Conservation (phyloP, 1,284 basidiomycete species). For the Taiwanofungus camphoratus region DNA sequence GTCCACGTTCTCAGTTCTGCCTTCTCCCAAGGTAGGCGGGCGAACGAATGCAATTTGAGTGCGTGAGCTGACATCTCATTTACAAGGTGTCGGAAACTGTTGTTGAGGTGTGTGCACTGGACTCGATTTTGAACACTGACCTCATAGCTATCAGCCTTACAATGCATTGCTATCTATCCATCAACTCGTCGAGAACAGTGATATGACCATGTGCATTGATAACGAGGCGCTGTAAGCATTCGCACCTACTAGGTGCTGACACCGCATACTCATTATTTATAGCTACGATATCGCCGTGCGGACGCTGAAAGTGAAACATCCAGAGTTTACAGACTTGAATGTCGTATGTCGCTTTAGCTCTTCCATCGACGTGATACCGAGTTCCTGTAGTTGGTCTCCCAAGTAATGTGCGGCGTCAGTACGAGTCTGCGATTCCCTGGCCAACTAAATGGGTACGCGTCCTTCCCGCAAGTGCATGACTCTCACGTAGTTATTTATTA, state of each 20-base stretch:
- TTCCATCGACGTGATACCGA: slow-evolving; percentile 8
- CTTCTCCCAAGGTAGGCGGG: slow-evolving; percentile 74
- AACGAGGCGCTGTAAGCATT: slow-evolving; percentile 81
- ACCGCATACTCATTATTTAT: slow-evolving; percentile 4
- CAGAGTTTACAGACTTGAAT: slow-evolving; percentile 77
- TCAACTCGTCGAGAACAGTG: slow-evolving; percentile 89
- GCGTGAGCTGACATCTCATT: slow-evolving; percentile 2
- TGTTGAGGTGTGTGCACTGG: slow-evolving; percentile 58
- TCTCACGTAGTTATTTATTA: slow-evolving; percentile 1
- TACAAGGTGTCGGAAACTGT: slow-evolving; percentile 87
- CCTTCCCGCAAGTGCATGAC: neutral
- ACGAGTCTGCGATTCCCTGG: slow-evolving; percentile 93
- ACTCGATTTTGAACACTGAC: neutral
- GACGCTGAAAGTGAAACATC: slow-evolving; percentile 69
- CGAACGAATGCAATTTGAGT: slow-evolving; percentile 1
- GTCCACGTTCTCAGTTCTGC: slow-evolving; percentile 87
- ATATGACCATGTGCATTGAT: slow-evolving; percentile 87
- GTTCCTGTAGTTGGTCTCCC: slow-evolving; percentile 57
- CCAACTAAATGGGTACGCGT: slow-evolving; percentile 76
- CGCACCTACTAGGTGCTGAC: neutral
- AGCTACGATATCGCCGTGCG: slow-evolving; percentile 81
- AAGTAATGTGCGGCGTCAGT: slow-evolving; percentile 87
- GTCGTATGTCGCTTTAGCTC: slow-evolving; percentile 41
- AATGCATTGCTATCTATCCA: slow-evolving; percentile 88
- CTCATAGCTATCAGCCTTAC: slow-evolving; percentile 56